phyloP scores from a whole-genome alignment of 2,329 filamentous ascomycete species.

The Ascochyta viciae-villosae region DNA sequence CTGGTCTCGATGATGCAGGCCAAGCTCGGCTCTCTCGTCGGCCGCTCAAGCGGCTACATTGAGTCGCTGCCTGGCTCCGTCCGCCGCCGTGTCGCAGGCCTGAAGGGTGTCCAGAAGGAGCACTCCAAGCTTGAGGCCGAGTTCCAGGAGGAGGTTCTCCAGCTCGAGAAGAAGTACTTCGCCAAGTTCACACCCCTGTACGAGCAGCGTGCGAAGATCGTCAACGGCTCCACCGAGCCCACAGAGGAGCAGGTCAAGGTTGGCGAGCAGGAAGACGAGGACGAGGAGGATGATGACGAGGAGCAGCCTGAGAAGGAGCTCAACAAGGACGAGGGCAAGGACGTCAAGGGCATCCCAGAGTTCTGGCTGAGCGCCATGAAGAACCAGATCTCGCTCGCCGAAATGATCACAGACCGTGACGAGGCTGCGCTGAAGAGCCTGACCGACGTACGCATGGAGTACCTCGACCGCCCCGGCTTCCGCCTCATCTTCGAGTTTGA shows the following conservation, averaged over 20 bases:
- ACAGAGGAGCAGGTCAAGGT: slow-evolving; percentile 85
- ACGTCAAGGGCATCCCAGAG: slow-evolving; percentile 86
- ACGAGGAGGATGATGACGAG: slow-evolving; percentile 67
- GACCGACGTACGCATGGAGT: slow-evolving; percentile 97
- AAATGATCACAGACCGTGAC: slow-evolving; percentile 98
- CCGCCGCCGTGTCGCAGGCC: slow-evolving; percentile 88
- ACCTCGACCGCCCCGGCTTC: slow-evolving; percentile 97
- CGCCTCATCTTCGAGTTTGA: slow-evolving; percentile 96
- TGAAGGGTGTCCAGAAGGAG: slow-evolving; percentile 98
- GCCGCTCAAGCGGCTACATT: slow-evolving; percentile 95
- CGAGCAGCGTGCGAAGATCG: slow-evolving; percentile 89
- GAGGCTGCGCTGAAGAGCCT: slow-evolving; percentile 91
- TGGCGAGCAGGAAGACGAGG: slow-evolving; percentile 80
- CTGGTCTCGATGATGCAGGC: slow-evolving; percentile 98
- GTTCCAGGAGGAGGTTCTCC: slow-evolving; percentile 97
- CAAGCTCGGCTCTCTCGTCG: slow-evolving; percentile 90
- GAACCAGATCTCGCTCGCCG: slow-evolving; percentile 95
- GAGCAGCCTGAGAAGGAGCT: slow-evolving; percentile 62
- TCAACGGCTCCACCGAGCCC: slow-evolving; percentile 87
- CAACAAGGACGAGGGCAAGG: slow-evolving; percentile 62
- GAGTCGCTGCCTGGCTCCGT: slow-evolving; percentile 91
- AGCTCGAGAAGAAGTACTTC: slow-evolving; percentile 99
- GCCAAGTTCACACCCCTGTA: slow-evolving; percentile 98
- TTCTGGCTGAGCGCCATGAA: slow-evolving; percentile 99
- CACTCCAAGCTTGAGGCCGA: slow-evolving; percentile 98